Base-by-base conservation (phyloP, 2,329 filamentous ascomycete genomes). In the Fusarium tricinctum region DNA sequence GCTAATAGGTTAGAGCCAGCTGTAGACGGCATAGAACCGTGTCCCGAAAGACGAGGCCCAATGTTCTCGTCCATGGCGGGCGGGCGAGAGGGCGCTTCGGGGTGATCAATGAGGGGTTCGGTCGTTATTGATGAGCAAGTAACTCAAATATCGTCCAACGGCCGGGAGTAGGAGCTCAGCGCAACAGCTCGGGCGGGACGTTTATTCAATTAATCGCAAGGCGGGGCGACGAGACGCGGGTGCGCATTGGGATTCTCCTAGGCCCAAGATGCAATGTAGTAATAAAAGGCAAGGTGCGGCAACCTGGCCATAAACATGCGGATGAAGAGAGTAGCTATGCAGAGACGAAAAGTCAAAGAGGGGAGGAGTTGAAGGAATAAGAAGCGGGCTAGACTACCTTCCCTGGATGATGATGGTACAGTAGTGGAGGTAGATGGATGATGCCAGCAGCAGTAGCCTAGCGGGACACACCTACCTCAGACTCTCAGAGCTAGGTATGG, bases 41-140 rank as follows among this genome's bases (percentile, higher is more conserved):
- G 69, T 14, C 74, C 76, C 43, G 77, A 73, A 60, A 73, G 76
- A 49, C 72, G 74, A 63, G 75, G 75, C 50, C 78, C 79, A 52
- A 76, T 73, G 58, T 80, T 78, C 63, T 81, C 80, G 58, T 81
- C 80, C 80, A 81, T 81, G 68, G 52, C 62, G 51, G 65, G 52
- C 45, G 45, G 68, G 52, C 42, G 45, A 49, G 28, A 46, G 14
- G 40, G 30, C n/a, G 42, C 35, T 50, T 22, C 26, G 32, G 22
- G 47, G 19, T 35, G 43, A 44, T 40, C 17, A 44, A 50, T n/a
- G 17, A 50, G 15, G 20, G 33, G 12, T 23, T 33, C 47, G 46
- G 42, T 53, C 48, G 32, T 38, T 53, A 42, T 22, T 23, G 38
- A 44, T 55, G 46, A 45, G 60, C 43, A 52, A 45, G 60, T 45